These are phyloP conservation scores for Hirschioporus abietinus DNA, from an alignment of 768 basidiomycete genomes.

Conservation along the genomic window DNA sequence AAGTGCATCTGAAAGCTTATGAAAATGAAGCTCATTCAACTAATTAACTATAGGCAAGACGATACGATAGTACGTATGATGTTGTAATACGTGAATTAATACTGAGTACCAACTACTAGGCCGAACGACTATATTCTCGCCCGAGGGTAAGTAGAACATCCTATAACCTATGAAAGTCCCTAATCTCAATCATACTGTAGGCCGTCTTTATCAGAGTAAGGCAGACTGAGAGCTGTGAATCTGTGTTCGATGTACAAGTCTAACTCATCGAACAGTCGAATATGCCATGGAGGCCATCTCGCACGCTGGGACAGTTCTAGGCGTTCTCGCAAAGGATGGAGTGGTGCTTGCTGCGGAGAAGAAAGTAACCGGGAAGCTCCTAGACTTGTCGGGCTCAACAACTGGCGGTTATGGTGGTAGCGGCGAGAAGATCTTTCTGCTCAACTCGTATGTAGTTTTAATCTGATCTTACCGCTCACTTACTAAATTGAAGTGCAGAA, in stretches of 20 bases:
- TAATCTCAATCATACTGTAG: conserved; percentile 35
- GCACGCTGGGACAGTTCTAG: conserved; percentile 90
- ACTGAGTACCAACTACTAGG: conserved; percentile 40
- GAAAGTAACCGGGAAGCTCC: conserved; percentile 96
- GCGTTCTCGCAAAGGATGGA: conserved; percentile 84
- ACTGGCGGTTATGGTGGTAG: conserved; percentile 91
- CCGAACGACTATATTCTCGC: conserved; percentile 98
- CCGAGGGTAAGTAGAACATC: conserved; percentile 65
- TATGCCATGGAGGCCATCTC: conserved; percentile 99
- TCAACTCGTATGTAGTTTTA: conserved; percentile 68
- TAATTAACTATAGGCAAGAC: conserved; percentile 58
- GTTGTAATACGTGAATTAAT: conserved; percentile 9
- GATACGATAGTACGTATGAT: conserved; percentile 84
- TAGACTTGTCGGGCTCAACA: conserved; percentile 83
- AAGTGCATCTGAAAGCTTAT: not conserved
- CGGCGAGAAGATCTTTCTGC: conserved; percentile 95
- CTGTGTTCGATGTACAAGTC: conserved; percentile 11
- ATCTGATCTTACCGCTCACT: not conserved
- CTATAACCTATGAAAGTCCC: conserved; percentile 9
- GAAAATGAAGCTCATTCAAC: not conserved
- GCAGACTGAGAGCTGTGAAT: not conserved
- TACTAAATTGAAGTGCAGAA: conserved; percentile 43
- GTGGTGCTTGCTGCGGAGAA: conserved; percentile 93
- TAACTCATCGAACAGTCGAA: conserved; percentile 59
- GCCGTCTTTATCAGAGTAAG: conserved; percentile 92